Evolutionary conservation across 352 stramenopile species (phyloP).

Genomic region (Globisporangium parvum): DNA sequence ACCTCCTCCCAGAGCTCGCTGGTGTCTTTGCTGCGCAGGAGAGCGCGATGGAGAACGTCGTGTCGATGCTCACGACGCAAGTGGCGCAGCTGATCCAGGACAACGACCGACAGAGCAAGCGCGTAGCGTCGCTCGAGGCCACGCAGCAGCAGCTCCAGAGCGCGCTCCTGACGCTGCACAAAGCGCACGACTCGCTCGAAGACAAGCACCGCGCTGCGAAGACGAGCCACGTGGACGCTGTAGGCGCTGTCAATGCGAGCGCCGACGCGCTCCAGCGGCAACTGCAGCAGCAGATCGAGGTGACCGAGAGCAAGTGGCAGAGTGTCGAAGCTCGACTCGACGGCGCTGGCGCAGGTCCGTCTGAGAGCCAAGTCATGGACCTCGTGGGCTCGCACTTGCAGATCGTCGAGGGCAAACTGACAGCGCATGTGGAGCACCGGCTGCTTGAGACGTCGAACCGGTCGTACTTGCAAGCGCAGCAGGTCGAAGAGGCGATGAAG

Average conservation of each 20-base stretch:
- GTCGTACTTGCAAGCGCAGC: no score
- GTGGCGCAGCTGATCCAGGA: conserved; percentile 38
- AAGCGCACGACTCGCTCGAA: conserved; percentile 14
- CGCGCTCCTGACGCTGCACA: conserved; percentile 16
- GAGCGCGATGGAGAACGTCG: conserved; percentile 40
- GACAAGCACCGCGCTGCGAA: conserved; percentile 10
- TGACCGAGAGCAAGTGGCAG: conserved; percentile 9
- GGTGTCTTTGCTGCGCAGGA: conserved; percentile 59
- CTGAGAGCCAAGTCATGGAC: conserved; percentile 18
- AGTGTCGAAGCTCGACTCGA: conserved; percentile 7
- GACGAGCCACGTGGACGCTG: neutral
- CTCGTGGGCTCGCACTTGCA: conserved; percentile 22
- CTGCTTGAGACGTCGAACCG: no score
- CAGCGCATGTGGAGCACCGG: no score
- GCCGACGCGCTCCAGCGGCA: neutral
- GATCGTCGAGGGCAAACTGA: no score
- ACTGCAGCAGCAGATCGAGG: conserved; percentile 17
- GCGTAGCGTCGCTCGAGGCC: conserved; percentile 30
- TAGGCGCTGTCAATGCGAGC: conserved; percentile 5
- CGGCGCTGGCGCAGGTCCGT: conserved; percentile 8
- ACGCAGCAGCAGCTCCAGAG: conserved; percentile 23
- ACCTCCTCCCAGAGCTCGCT: conserved; percentile 58
- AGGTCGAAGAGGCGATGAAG: no score
- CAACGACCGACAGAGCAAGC: conserved; percentile 25
- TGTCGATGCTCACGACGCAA: conserved; percentile 45